Evolutionary conservation across 108 stramenopile genomes (phyloP), one percentile per base, ranked within the genome.

Genomic region (Seminavis robusta): DNA sequence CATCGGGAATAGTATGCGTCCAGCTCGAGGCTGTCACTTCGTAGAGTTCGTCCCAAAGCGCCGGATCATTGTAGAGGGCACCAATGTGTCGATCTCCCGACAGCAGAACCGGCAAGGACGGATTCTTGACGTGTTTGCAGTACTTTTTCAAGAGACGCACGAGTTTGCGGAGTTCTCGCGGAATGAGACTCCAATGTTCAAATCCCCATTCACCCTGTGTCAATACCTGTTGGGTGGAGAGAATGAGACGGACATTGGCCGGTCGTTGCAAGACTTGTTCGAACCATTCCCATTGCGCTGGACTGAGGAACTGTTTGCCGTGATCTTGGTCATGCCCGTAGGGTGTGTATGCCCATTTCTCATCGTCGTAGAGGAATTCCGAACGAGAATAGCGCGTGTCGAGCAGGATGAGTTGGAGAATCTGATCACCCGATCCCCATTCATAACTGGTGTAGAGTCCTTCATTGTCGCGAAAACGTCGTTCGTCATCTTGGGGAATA

Each of bases 41-140:
- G 10, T 19, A 16, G 0, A 64, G 39, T 4, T 6, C 25, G 24
- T 8, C 47, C 19, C 43, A 6, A 30, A 48, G 11, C 16, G 21
- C 4, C n/a, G 17, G 6, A 28, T 20, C 6, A n/a, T n/a, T n/a
- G 48, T 60, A 67, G 9, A 67, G 60, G n/a, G 26, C 66, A 29
- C 59, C 58, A 4, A 67, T 59, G 24, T 67, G 58, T 6, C 66
- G 66, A 44, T 67, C 66, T 4, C 66, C 66, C 7, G 49, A 43
- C 16, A 67, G 59, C 16, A 67, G 19, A 21, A 67, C 6, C 29
- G 37, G 33, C 25, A 21, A 29, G 16, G n/a, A 26, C n/a, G n/a
- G n/a, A n/a, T n/a, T n/a, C n/a, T n/a, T n/a, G n/a, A n/a, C n/a
- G n/a, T n/a, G n/a, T n/a, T n/a, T n/a, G n/a, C n/a, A n/a, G n/a